Percentiles rank a stretch among this genome's conserved stretches.
These are phyloP conservation scores for Phaeosphaeriaceae sp. DNA, from an alignment of 2,329 filamentous ascomycete species.

Conservation along the genomic window DNA sequence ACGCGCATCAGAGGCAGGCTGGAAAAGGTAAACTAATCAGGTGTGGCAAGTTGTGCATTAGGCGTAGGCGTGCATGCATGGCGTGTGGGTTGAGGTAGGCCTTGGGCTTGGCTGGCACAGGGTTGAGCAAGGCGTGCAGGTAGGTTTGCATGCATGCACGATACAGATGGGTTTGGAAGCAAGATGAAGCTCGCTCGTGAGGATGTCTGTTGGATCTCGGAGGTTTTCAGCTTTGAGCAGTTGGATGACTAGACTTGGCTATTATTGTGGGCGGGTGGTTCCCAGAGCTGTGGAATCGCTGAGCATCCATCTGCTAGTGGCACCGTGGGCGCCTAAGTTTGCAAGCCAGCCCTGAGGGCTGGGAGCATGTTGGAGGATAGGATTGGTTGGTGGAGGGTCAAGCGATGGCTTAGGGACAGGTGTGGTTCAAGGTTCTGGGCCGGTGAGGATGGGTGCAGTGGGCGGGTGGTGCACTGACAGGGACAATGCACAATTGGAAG, in stretches of 20 bases:
- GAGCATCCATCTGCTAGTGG: too few relatives aligned
- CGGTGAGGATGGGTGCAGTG: too few relatives aligned
- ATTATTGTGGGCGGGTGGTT: slow-evolving; percentile 5
- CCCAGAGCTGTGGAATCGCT: too few relatives aligned
- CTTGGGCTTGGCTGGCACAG: slow-evolving; percentile 14
- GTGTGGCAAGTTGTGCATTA: slow-evolving; percentile 29
- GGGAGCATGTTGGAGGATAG: not conserved
- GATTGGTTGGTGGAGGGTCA: too few relatives aligned
- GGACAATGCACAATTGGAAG: too few relatives aligned
- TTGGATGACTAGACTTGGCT: not conserved
- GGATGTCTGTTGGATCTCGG: too few relatives aligned
- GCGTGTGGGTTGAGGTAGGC: slow-evolving; percentile 10
- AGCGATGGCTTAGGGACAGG: too few relatives aligned
- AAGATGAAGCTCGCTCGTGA: too few relatives aligned
- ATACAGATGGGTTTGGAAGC: too few relatives aligned
- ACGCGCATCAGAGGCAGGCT: slow-evolving; percentile 22
- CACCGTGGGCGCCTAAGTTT: too few relatives aligned
- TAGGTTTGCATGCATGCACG: not conserved
- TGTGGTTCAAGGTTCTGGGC: too few relatives aligned
- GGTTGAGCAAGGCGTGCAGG: not conserved
- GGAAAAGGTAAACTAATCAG: not conserved
- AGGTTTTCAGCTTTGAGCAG: not conserved
- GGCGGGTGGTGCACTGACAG: too few relatives aligned
- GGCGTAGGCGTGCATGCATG: slow-evolving; percentile 19
- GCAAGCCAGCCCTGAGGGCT: slow-evolving; percentile 1